Evolutionary conservation across 1,284 basidiomycete genomes (phyloP).

Genomic region (Neotropicomus parvogracilis): DNA sequence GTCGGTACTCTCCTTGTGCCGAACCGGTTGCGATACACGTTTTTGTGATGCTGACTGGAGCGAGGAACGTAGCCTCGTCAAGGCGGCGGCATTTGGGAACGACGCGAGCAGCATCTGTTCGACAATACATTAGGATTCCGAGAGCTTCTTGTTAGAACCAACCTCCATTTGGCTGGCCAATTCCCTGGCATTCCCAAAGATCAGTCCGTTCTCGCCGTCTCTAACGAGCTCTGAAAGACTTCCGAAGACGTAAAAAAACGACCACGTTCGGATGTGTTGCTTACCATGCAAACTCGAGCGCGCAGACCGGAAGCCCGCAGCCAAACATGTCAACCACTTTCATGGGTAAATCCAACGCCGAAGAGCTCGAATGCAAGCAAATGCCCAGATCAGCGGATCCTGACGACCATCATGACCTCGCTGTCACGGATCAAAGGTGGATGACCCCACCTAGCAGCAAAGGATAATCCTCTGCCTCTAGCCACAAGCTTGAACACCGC

Average conservation of each 20-base stretch:
- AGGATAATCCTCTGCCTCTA: constrained; percentile 87
- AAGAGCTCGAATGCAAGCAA: constrained; percentile 88
- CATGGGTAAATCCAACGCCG: constrained; percentile 94
- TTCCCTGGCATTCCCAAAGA: constrained; percentile 70
- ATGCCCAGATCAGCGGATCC: constrained; percentile 92
- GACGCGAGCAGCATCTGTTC: constrained; percentile 53
- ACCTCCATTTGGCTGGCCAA: constrained; percentile 76
- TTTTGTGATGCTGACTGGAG: constrained; percentile 19
- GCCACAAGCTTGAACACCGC: constrained; percentile 81
- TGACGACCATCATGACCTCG: constrained; percentile 28
- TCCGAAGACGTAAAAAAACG: constrained; percentile 7
- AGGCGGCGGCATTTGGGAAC: constrained; percentile 54
- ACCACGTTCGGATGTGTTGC: constrained; percentile 20
- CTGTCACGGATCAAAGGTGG: constrained; percentile 12
- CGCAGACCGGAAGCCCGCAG: constrained; percentile 90
- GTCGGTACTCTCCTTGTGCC: constrained; percentile 27
- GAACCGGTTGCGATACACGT: constrained; percentile 5
- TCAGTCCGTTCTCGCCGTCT: constrained; percentile 76
- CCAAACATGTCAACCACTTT: constrained; percentile 99
- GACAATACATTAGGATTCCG: background rate
- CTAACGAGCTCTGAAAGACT: constrained; percentile 87
- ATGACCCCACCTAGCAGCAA: constrained; percentile 59
- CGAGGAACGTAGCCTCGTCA: constrained; percentile 48
- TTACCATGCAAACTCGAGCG: constrained; percentile 83
- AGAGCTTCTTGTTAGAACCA: constrained; percentile 3